Evolutionary conservation across 2,329 filamentous ascomycete genomes (phyloP), one percentile per base, ranked within the genome.

Genomic region (Whalleya microplaca): DNA sequence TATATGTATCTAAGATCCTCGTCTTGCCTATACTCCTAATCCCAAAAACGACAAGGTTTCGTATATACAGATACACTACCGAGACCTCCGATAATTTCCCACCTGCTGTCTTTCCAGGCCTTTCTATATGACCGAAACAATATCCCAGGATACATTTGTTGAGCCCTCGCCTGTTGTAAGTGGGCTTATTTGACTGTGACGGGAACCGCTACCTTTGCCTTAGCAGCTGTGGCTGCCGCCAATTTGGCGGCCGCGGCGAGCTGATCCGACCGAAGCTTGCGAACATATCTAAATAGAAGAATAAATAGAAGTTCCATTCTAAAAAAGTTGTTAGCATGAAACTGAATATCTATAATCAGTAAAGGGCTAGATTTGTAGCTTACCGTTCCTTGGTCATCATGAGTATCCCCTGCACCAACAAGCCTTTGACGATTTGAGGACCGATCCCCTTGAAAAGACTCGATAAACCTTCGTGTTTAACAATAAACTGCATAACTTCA

Each of bases 321-420:
- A 56, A 48, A 41, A 14, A 5, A 45, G 2, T 27, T 20, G 14
- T 60, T 58, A 55, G 68, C 62, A n/a, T n/a, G n/a, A n/a, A 23
- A 51, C 21, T 54, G 18, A n/a, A 46, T 14, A 1, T 37, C n/a
- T 18, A 23, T 2, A 37, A 12, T 44, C 14, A n/a, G 29, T 6
- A 41, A 51, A 40, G n/a, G 12, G 14, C 3, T 32, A 19, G 2
- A 23, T 40, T 23, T 37, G n/a, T 19, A 29, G 69, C 80, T 64
- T 81, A 92, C 90, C 92, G 85, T 77, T 99, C 95, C 78, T 99
- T 99, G 46, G 92, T 95, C 92, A 97, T 99, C 95, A 99, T 99
- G 41, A 99, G 80, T 53, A 99, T 86, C 48, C 95, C 95, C 71
- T 99, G 95, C 2, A 99, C 95, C 47, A 99, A 73, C 50, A 99